A percentile compares a stretch with the other conserved stretches of the same genome.
Evolutionary conservation across 345 rosid genomes (phyloP).

Genomic region (Hibiscus mutabilis): DNA sequence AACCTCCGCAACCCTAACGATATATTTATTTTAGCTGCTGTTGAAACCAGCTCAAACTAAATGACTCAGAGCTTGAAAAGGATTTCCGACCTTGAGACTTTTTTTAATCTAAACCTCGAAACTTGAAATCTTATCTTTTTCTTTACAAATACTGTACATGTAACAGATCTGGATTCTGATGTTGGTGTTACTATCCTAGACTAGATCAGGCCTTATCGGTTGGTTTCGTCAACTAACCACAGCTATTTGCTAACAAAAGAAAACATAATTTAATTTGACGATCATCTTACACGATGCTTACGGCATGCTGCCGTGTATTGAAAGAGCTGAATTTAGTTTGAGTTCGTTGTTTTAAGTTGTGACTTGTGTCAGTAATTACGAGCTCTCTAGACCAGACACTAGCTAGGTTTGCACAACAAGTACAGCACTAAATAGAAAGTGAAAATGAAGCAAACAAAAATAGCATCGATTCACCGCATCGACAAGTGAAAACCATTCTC

Average conservation of each 20-base stretch:
- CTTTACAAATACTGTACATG: no score
- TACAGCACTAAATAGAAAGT: neutral
- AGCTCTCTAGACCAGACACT: neutral
- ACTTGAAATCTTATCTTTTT: neutral
- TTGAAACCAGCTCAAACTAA: conserved; percentile 6
- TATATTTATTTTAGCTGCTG: neutral
- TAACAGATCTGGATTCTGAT: conserved; percentile 1
- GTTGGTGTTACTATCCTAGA: neutral
- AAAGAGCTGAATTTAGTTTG: neutral
- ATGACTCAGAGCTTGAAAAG: neutral
- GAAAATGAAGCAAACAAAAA: conserved; percentile 1
- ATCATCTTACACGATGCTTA: neutral
- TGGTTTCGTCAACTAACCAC: conserved; percentile 6
- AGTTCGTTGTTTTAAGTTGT: neutral
- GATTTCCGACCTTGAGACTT: conserved; percentile 3
- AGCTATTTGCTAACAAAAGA: neutral
- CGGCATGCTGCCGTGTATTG: neutral
- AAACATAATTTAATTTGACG: neutral
- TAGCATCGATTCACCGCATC: conserved; percentile 9
- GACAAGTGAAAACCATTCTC: neutral
- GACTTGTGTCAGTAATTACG: neutral
- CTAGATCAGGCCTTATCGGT: neutral
- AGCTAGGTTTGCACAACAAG: neutral
- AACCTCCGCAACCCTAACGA: conserved; percentile 4
- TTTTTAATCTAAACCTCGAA: no score